Percentiles rank a stretch among this genome's conserved stretches.
Evolutionary conservation across 2,329 filamentous ascomycete genomes (phyloP).

Genomic region (Coleophoma crateriformis): DNA sequence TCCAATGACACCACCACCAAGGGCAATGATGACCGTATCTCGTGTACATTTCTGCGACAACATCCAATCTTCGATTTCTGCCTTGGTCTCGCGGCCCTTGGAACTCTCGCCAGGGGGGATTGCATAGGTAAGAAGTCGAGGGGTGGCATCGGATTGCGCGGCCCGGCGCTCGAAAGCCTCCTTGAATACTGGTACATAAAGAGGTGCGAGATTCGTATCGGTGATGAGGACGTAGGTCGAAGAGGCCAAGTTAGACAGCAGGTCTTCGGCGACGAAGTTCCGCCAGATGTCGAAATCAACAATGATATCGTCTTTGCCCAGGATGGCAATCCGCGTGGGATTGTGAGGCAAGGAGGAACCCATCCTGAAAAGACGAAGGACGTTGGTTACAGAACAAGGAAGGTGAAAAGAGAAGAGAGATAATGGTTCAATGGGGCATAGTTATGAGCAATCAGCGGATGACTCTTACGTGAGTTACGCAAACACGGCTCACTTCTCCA

Average conservation of each 20-base stretch:
- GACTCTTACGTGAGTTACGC: too few species aligned
- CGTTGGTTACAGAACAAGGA: not conserved
- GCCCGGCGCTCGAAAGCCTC: slow-evolving; percentile 51
- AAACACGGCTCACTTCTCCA: too few species aligned
- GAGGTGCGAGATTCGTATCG: slow-evolving; percentile 81
- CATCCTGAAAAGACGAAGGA: slow-evolving; percentile 9
- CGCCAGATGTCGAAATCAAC: slow-evolving; percentile 90
- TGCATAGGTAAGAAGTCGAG: slow-evolving; percentile 76
- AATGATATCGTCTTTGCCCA: slow-evolving; percentile 85
- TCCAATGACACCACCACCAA: slow-evolving; percentile 94
- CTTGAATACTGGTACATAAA: slow-evolving; percentile 77
- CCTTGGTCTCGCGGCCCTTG: slow-evolving; percentile 90
- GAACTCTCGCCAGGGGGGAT: slow-evolving; percentile 90
- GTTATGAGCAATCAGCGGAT: too few species aligned
- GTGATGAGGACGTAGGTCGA: slow-evolving; percentile 96
- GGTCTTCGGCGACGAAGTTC: slow-evolving; percentile 72
- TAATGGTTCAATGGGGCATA: too few species aligned
- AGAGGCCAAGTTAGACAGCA: slow-evolving; percentile 70
- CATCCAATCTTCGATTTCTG: slow-evolving; percentile 97
- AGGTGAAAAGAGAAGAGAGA: not conserved
- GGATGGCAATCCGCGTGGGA: slow-evolving; percentile 66
- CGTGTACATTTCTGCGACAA: slow-evolving; percentile 85
- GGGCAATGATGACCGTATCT: slow-evolving; percentile 89
- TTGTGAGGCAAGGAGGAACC: slow-evolving; percentile 12
- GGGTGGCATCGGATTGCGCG: slow-evolving; percentile 32